These are phyloP conservation scores for Aspergillus carlsbadensis DNA, from an alignment of 495 filamentous ascomycete species.

Conservation along the genomic window DNA sequence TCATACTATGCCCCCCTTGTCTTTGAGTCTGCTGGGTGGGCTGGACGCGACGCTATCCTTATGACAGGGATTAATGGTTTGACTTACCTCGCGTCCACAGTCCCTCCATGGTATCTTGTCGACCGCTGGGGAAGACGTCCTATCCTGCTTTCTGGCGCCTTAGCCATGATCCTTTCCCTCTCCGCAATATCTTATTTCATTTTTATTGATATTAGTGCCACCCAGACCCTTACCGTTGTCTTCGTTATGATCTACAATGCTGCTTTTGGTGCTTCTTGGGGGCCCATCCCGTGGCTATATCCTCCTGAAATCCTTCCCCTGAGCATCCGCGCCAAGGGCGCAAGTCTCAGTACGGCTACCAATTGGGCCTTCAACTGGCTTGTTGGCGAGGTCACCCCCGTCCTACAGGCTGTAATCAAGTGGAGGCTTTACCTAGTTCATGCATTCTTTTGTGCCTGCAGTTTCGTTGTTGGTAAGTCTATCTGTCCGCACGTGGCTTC, in stretches of 20 bases:
- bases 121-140: slow-evolving; percentile 88
- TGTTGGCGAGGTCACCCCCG: slow-evolving; percentile 89
- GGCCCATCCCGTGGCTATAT: slow-evolving; percentile 96
- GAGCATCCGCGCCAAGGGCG: slow-evolving; percentile 96
- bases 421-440: slow-evolving; percentile 95
- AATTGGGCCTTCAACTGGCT: slow-evolving; percentile 99
- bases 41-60: slow-evolving; percentile 82
- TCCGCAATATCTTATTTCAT: slow-evolving; percentile 94
- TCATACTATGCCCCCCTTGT: slow-evolving; percentile 97
- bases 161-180: slow-evolving; percentile 89
- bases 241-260: slow-evolving; percentile 99
- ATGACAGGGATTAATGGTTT: slow-evolving; percentile 98
- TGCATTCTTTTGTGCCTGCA: slow-evolving; percentile 94
- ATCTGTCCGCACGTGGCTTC: not conserved
- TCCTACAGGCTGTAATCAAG: slow-evolving; percentile 83
- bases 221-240: slow-evolving; percentile 81
- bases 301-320: slow-evolving; percentile 95
- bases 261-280: slow-evolving; percentile 98
- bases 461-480: slow-evolving; percentile 90
- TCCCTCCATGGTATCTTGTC: slow-evolving; percentile 97
- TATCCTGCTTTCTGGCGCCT: slow-evolving; percentile 86
- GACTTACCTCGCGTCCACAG: slow-evolving; percentile 83
- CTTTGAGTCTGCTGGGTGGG: slow-evolving; percentile 94
- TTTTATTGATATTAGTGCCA: slow-evolving; percentile 74
- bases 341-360: slow-evolving; percentile 90